Percentiles rank a stretch among this genome's conserved stretches.
These are phyloP conservation scores for Inga oerstediana DNA, from an alignment of 306 rosid species.

Conservation along the genomic window DNA sequence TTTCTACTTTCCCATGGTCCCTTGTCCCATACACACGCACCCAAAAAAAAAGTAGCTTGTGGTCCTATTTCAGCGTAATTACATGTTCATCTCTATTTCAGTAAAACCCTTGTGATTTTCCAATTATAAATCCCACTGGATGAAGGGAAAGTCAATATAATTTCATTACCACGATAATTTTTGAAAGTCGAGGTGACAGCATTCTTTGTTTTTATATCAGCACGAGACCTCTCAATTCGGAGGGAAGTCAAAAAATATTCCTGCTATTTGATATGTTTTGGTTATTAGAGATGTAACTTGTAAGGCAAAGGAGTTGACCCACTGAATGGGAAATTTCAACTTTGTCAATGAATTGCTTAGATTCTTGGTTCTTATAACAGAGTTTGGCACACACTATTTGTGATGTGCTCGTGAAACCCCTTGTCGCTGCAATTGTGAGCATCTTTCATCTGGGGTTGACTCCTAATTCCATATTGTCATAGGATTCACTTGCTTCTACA, in stretches of 20 bases:
- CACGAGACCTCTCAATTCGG: neutral
- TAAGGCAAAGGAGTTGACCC: slow-evolving; percentile 24
- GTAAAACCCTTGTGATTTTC: slow-evolving; percentile 10
- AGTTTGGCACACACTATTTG: slow-evolving; percentile 28
- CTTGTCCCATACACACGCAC: slow-evolving; percentile 21
- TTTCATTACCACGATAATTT: neutral
- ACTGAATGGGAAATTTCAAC: neutral
- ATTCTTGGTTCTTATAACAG: slow-evolving; percentile 28
- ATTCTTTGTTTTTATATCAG: neutral
- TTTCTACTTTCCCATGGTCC: slow-evolving; percentile 43
- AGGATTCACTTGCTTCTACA: slow-evolving; percentile 25
- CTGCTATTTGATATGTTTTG: neutral
- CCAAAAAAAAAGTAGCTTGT: neutral
- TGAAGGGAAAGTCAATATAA: no score
- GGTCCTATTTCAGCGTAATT: slow-evolving; percentile 38
- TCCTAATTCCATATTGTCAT: slow-evolving; percentile 17
- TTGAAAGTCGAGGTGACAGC: neutral
- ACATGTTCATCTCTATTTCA: slow-evolving; percentile 8
- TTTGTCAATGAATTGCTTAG: neutral
- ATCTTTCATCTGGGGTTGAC: slow-evolving; percentile 40
- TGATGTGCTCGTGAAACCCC: neutral
- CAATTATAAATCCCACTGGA: neutral
- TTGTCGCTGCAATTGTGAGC: slow-evolving; percentile 28
- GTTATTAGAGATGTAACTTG: neutral
- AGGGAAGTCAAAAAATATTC: neutral